phyloP scores from a whole-genome alignment of 139 green algal species.

The Pseudopediastrum boryanum region DNA sequence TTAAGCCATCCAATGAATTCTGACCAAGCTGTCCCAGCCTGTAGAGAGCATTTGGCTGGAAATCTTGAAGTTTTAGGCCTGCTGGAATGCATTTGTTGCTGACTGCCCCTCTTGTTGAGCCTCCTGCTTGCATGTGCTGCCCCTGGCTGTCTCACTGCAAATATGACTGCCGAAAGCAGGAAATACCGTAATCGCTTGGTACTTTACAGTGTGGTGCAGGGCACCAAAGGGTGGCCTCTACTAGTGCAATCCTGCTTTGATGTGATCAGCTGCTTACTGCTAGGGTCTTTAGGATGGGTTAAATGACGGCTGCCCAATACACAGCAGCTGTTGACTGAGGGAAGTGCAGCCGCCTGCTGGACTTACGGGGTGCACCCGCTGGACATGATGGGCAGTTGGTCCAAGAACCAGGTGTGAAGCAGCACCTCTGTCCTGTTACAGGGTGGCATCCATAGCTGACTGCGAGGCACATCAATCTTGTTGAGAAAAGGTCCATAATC shows the following conservation, averaged over 20 bases:
- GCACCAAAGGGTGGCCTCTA: too few relatives aligned
- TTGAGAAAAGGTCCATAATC: too few relatives aligned
- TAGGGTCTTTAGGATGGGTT: neutral
- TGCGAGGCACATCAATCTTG: too few relatives aligned
- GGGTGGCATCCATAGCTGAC: slow-evolving; percentile 13
- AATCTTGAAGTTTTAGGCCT: neutral
- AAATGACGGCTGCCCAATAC: neutral
- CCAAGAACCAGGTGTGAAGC: slow-evolving; percentile 15
- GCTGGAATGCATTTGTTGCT: neutral
- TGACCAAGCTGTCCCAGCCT: neutral
- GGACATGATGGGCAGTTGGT: slow-evolving; percentile 10
- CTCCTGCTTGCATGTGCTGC: neutral
- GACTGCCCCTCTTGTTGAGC: neutral
- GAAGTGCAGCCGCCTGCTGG: too few relatives aligned
- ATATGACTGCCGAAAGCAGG: too few relatives aligned
- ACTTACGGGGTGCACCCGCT: slow-evolving; percentile 19
- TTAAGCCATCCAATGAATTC: neutral
- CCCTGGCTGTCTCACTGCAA: neutral
- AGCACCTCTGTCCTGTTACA: neutral
- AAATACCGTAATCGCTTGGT: neutral
- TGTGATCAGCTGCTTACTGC: neutral
- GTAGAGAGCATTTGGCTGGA: neutral
- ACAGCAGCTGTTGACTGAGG: too few relatives aligned
- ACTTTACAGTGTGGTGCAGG: neutral
- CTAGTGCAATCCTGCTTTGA: too few relatives aligned